Base-by-base conservation (phyloP, 371 early-diverging fungal genomes). In the Saksenaea vasiformis region DNA sequence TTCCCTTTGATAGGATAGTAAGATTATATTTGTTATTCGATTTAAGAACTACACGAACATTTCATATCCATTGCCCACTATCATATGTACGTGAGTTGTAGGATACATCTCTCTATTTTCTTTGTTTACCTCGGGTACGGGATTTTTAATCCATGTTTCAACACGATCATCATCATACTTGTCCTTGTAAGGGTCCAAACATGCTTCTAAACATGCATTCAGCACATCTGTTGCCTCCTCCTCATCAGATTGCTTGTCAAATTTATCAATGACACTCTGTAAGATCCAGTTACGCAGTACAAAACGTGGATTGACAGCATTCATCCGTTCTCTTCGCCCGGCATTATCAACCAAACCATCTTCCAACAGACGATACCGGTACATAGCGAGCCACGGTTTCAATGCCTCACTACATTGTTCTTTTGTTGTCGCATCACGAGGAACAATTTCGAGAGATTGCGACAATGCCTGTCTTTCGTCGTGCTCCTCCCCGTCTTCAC, bases 271-370 rank as follows among this genome's bases (percentile, higher is more conserved):
- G 3, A 90, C 86, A 56, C 82, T 82, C 60, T 91, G 85, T 0
- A 88, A 86, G 27, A 91, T 85, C 85, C 90, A 91, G 65, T 92
- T 91, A 28, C 90, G 81, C 57, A 92, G 70, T 4, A 91, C 80
- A 70, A 88, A 90, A 5, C 84, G 80, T 9, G 92, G 93, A 65
- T 92, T 92, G 36, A 79, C 76, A 15, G 65, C 63, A 60, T 86
- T 73, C 91, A 92, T 90, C 10, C 68, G 63, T 14, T 59, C 54
- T n/a, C 71, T 76, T 13, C 86, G 77, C 7, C 35, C 66, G 26
- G 53, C 62, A 41, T 69, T 65, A 2, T 75, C 68, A 13, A 41
- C 35, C 28, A 51, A 58, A 14, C 72, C 58, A 8, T 79, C 80
- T 4, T 70, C 62, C n/a, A 80, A 41, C 11, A 90, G 38, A 1